Evolutionary conservation across 768 basidiomycete genomes (phyloP).

Genomic region (Stropharia rugosoannulata): DNA sequence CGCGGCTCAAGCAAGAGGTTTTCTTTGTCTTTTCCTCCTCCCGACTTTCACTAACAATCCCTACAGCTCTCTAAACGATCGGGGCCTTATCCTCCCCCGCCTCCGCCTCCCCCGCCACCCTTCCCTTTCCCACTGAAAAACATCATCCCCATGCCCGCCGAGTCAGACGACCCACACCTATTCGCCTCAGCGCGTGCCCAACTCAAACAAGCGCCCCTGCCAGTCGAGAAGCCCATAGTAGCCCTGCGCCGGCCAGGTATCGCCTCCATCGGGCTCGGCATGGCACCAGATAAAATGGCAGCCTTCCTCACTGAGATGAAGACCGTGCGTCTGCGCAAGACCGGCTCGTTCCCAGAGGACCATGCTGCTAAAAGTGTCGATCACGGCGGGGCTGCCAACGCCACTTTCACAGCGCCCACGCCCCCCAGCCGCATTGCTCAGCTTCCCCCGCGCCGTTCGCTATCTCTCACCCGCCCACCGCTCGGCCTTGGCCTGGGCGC

Average conservation of each 20-base stretch:
- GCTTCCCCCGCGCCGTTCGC: constrained; percentile 2
- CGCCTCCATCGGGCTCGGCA: constrained; percentile 71
- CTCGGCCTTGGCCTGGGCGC: neutral
- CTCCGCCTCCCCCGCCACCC: constrained; percentile 44
- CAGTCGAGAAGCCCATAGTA: constrained; percentile 64
- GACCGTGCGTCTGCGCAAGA: constrained; percentile 62
- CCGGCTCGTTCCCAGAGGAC: neutral
- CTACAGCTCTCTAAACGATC: constrained; percentile 47
- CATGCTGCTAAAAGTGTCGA: neutral
- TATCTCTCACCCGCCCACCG: constrained; percentile 3
- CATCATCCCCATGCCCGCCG: constrained; percentile 31
- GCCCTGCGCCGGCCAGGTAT: constrained; percentile 48
- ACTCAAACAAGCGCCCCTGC: constrained; percentile 54
- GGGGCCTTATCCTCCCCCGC: constrained; percentile 32
- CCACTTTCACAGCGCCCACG: constrained; percentile 5
- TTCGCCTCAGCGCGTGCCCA: constrained; percentile 66
- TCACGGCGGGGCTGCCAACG: neutral
- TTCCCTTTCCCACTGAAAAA: constrained; percentile 31
- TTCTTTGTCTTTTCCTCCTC: constrained; percentile 6
- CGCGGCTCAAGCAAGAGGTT: constrained; percentile 57
- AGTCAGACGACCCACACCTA: constrained; percentile 31
- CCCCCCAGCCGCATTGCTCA: constrained; percentile 2
- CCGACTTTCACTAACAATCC: neutral
- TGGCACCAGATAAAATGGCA: constrained; percentile 80
- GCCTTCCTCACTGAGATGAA: constrained; percentile 82